Evolutionary conservation across 2,329 filamentous ascomycete species (phyloP).

Genomic region (Teratosphaeria zuluensis): DNA sequence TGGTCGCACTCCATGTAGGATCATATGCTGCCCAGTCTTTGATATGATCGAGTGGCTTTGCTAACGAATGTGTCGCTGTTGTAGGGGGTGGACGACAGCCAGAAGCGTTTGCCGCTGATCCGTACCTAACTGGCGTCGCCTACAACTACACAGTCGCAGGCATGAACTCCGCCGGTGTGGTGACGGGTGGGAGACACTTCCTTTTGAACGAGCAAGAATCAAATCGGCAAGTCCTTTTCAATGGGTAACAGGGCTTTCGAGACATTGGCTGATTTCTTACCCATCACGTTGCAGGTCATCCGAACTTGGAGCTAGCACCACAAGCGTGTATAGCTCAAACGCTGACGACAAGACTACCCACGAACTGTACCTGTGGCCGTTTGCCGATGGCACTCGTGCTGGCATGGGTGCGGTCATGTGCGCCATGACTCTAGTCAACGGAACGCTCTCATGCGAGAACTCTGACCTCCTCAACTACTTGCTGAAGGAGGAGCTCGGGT

Average conservation of each 20-base stretch:
- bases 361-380: neutral
- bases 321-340: neutral
- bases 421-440: slow-evolving; percentile 10
- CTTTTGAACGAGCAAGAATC: slow-evolving; percentile 43
- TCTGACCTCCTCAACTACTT: slow-evolving; percentile 1
- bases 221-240: too few relatives aligned
- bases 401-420: neutral
- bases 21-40: neutral
- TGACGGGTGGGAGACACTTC: slow-evolving; percentile 40
- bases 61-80: neutral
- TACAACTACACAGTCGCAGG: slow-evolving; percentile 12
- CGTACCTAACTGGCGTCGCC: slow-evolving; percentile 14
- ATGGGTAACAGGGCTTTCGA: too few relatives aligned
- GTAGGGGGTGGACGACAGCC: neutral
- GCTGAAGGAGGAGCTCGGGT: neutral
- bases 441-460: slow-evolving; percentile 7
- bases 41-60: neutral
- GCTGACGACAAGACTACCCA: neutral
- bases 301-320: neutral
- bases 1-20: slow-evolving; percentile 33
- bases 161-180: slow-evolving; percentile 25
- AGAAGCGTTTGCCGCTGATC: slow-evolving; percentile 2
- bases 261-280: too few relatives aligned
- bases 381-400: neutral
- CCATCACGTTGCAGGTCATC: too few relatives aligned